phyloP scores from a whole-genome alignment of 345 rosid genomes.

The Crucihimalaya himalaica region DNA sequence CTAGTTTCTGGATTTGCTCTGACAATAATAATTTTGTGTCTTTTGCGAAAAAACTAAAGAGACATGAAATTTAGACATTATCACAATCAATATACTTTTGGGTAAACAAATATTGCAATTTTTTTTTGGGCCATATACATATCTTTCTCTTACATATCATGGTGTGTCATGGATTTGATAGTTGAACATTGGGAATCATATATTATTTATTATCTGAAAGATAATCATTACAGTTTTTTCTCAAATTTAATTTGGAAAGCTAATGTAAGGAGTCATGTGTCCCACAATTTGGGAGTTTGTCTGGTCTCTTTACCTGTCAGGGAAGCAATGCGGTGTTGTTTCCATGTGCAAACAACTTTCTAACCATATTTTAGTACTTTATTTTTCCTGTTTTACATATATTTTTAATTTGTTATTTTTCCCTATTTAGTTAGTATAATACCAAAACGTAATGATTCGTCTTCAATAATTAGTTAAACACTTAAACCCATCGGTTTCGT shows the following conservation, averaged over 20 bases:
- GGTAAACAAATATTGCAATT: neutral
- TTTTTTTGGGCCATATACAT: neutral
- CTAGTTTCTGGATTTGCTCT: too few relatives aligned
- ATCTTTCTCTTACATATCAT: neutral
- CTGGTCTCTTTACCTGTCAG: conserved; percentile 35
- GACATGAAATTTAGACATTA: too few relatives aligned
- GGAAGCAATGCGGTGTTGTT: conserved; percentile 34
- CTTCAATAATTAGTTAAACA: neutral
- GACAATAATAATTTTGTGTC: too few relatives aligned
- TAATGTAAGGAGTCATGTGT: conserved; percentile 28
- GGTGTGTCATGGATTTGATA: neutral
- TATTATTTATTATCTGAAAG: conserved; percentile 6
- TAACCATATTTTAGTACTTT: conserved; percentile 28
- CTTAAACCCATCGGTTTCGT: neutral
- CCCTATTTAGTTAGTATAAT: neutral
- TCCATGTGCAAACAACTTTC: conserved; percentile 35
- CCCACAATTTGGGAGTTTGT: conserved; percentile 42
- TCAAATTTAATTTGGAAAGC: conserved; percentile 17
- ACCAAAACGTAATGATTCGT: conserved; percentile 8
- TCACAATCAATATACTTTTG: too few relatives aligned
- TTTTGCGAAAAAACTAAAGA: too few relatives aligned
- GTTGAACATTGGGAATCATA: conserved; percentile 9
- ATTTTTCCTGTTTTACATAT: neutral
- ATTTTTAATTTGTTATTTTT: neutral
- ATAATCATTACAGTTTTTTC: conserved; percentile 4